These are phyloP conservation scores for Populus nigra DNA, from an alignment of 345 rosid genomes.

Conservation along the genomic window DNA sequence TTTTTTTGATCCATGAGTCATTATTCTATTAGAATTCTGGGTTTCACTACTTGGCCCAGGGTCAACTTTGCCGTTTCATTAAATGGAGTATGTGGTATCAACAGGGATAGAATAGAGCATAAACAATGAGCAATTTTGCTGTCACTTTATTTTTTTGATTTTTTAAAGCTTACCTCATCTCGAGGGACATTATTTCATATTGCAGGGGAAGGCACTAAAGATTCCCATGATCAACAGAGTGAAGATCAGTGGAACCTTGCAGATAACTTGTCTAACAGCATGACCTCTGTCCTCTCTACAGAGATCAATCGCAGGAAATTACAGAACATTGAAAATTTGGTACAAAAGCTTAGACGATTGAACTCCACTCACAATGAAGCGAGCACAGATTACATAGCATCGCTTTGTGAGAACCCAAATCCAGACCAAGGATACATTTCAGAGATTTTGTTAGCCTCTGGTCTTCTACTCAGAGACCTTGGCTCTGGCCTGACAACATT, in stretches of 20 bases:
- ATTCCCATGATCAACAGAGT: conserved; percentile 28
- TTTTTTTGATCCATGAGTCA: neutral
- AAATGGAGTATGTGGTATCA: neutral
- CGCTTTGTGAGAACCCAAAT: conserved; percentile 74
- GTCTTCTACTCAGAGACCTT: conserved; percentile 81
- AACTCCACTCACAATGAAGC: conserved; percentile 88
- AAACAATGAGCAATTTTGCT: neutral
- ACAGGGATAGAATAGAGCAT: neutral
- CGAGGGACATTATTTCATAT: conserved; percentile 28
- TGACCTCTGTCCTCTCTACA: conserved; percentile 43
- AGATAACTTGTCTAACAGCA: conserved; percentile 36
- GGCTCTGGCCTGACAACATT: conserved; percentile 56
- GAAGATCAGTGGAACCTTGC: conserved; percentile 50
- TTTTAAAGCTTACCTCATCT: conserved; percentile 17
- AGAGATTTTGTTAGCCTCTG: conserved; percentile 89
- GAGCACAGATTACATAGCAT: conserved; percentile 87
- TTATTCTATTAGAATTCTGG: neutral
- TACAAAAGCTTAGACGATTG: conserved; percentile 75
- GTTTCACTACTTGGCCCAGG: neutral
- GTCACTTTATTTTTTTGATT: neutral
- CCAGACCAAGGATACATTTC: conserved; percentile 95
- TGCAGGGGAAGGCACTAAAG: conserved; percentile 43
- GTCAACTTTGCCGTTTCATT: neutral
- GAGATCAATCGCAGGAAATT: conserved; percentile 80
- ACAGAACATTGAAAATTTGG: conserved; percentile 80